phyloP scores from a whole-genome alignment of 768 basidiomycete species.

The Pisolithus microcarpus region DNA sequence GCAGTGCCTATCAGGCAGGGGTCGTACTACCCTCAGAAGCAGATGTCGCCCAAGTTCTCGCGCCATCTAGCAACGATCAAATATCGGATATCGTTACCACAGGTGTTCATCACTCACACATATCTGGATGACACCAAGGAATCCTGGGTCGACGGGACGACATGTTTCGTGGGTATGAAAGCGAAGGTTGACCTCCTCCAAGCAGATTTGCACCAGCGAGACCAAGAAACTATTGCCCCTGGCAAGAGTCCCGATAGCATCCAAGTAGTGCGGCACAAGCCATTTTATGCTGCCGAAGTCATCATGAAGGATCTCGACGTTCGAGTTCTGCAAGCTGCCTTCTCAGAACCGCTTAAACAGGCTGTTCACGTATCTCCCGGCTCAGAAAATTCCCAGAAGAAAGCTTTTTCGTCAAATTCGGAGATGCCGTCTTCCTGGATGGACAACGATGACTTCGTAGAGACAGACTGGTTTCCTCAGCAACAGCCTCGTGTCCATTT shows the following conservation, averaged over 20 bases:
- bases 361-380: conserved; percentile 42
- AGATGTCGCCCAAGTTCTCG: conserved; percentile 79
- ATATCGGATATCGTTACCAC: conserved; percentile 73
- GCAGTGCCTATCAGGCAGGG: conserved; percentile 87
- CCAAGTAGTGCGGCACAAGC: conserved; percentile 64
- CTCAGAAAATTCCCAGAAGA: conserved; percentile 37
- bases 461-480: conserved; percentile 58
- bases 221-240: conserved; percentile 63
- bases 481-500: conserved; percentile 57
- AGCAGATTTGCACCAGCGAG: conserved; percentile 88
- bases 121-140: conserved; percentile 78
- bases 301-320: conserved; percentile 70
- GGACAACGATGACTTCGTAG: conserved; percentile 75
- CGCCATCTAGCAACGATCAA: conserved; percentile 87
- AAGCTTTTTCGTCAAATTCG: conserved; percentile 19
- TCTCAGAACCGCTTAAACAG: conserved; percentile 64
- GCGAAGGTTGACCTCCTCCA: conserved; percentile 73
- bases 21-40: conserved; percentile 63
- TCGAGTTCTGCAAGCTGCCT: conserved; percentile 71
- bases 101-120: conserved; percentile 77
- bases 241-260: conserved; percentile 51
- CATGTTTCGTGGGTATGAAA: conserved; percentile 80
- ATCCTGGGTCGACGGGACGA: conserved; percentile 74
- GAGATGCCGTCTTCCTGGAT: conserved; percentile 57
- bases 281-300: conserved; percentile 84